These are phyloP conservation scores for Cornus controversa DNA, from an alignment of 148 eudicot genomes.

Conservation along the genomic window DNA sequence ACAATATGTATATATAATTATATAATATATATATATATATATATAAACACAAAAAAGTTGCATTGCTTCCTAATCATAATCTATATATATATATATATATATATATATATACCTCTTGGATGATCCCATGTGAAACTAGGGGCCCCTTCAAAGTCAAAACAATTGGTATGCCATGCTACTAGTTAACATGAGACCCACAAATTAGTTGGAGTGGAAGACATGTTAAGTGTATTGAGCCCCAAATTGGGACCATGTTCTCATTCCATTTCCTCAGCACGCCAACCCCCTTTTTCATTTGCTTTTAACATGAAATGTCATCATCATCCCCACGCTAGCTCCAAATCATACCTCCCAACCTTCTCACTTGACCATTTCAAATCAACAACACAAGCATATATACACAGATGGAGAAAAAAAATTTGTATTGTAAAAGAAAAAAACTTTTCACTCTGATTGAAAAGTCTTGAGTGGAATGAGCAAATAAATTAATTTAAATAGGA, in stretches of 20 bases:
- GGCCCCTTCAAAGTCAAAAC: not conserved
- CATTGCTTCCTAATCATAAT: too few relatives aligned
- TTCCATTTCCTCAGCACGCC: conserved; percentile 35
- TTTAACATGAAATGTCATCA: conserved; percentile 48
- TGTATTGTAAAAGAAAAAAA: too few relatives aligned
- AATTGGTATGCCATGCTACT: not conserved
- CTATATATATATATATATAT: too few relatives aligned
- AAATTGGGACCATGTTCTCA: conserved; percentile 1
- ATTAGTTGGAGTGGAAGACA: conserved; percentile 25
- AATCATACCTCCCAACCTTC: conserved; percentile 35
- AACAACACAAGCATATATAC: not conserved
- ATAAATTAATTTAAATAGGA: too few relatives aligned
- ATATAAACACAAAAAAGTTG: too few relatives aligned
- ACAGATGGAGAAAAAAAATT: not conserved
- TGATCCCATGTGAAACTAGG: not conserved
- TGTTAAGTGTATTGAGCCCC: conserved; percentile 12
- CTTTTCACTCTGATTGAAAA: too few relatives aligned
- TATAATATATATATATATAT: too few relatives aligned
- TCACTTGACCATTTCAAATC: conserved; percentile 12
- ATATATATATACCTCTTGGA: too few relatives aligned
- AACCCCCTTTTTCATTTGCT: conserved; percentile 22
- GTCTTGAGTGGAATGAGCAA: too few relatives aligned
- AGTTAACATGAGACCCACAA: conserved; percentile 4
- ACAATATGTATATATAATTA: too few relatives aligned
- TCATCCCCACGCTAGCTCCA: conserved; percentile 41